Evolutionary conservation across 495 filamentous ascomycete genomes (phyloP).

Genomic region (Immersiella caudata): DNA sequence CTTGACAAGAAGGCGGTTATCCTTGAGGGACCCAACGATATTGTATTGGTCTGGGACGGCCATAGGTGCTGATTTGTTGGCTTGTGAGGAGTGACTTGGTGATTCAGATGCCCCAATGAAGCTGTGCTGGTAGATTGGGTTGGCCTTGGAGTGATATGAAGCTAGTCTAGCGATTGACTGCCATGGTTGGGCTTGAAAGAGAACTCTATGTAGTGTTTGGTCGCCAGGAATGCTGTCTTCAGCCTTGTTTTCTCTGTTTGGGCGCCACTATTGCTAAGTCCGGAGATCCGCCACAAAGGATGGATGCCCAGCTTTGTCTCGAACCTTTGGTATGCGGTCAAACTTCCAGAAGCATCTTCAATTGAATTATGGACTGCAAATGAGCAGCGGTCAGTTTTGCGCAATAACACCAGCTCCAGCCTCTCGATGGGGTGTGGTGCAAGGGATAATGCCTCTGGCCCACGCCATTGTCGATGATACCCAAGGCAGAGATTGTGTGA

Average conservation of each 20-base stretch:
- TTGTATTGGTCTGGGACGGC: neutral
- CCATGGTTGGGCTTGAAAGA: neutral
- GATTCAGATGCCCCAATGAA: neutral
- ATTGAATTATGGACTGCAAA: neutral
- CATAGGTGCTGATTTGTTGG: conserved; percentile 16
- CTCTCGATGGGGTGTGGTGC: too few relatives aligned
- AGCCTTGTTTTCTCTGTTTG: neutral
- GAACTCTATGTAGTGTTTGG: neutral
- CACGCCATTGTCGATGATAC: too few relatives aligned
- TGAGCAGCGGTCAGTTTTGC: neutral
- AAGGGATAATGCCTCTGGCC: too few relatives aligned
- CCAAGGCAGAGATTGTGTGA: too few relatives aligned
- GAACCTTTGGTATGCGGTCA: neutral
- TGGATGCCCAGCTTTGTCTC: neutral
- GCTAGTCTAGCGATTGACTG: neutral
- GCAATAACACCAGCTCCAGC: too few relatives aligned
- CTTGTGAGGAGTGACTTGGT: neutral
- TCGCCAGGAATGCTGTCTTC: neutral
- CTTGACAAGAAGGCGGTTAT: conserved; percentile 25
- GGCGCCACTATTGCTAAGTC: neutral
- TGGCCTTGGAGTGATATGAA: neutral
- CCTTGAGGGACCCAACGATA: neutral
- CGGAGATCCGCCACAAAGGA: neutral
- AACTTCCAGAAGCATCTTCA: neutral
- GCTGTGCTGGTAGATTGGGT: neutral